phyloP scores from a whole-genome alignment of 257 asterid genomes.

The Solanum ahanhuiri region DNA sequence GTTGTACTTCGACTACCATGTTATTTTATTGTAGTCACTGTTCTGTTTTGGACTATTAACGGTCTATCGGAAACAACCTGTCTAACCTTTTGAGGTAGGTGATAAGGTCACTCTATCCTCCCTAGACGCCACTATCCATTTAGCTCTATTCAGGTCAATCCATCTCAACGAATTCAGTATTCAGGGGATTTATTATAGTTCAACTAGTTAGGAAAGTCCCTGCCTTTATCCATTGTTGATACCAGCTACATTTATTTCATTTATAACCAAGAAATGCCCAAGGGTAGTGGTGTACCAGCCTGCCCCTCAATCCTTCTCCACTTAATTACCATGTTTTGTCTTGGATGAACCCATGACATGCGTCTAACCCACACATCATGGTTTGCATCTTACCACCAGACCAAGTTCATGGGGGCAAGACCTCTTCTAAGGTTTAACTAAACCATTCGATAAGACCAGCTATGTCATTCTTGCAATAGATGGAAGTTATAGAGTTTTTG shows the following conservation, averaged over 20 bases:
- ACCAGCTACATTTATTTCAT: neutral
- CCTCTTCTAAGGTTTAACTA: neutral
- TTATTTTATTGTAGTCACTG: neutral
- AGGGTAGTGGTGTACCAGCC: neutral
- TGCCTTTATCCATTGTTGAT: neutral
- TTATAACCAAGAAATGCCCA: neutral
- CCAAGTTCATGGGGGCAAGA: neutral
- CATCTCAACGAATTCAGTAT: neutral
- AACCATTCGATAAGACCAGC: neutral
- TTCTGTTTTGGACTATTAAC: neutral
- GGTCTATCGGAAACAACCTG: neutral
- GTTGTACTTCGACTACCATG: neutral
- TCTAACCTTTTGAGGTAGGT: neutral
- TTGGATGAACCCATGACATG: neutral
- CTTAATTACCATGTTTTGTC: neutral
- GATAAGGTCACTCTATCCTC: neutral
- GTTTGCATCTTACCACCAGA: neutral
- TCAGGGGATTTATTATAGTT: neutral
- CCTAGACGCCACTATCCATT: neutral
- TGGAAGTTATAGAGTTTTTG: neutral
- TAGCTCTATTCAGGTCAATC: neutral
- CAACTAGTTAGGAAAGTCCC: neutral
- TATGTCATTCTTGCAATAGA: neutral
- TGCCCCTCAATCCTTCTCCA: neutral
- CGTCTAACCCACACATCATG: neutral